Evolutionary conservation across 192 early-diverging fungal genomes (phyloP).

Genomic region (Coemansia sp.): DNA sequence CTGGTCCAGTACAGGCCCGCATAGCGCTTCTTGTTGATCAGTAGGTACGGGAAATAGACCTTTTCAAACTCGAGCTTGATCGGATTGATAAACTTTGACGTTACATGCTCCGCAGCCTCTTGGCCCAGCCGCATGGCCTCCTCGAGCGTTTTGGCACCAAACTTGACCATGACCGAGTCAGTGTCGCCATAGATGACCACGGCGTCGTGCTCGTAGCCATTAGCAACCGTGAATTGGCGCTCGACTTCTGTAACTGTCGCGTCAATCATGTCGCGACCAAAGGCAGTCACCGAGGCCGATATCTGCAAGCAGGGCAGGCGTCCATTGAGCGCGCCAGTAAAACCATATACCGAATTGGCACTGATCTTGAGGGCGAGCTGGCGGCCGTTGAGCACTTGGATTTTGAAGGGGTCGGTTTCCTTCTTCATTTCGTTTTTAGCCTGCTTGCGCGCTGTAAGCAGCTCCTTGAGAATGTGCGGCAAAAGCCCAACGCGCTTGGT

Average conservation of each 20-base stretch:
- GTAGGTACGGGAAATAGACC: conserved; percentile 95
- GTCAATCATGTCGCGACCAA: conserved; percentile 96
- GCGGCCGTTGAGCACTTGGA: conserved; percentile 91
- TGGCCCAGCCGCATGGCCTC: conserved; percentile 86
- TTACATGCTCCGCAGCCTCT: conserved; percentile 85
- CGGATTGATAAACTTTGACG: conserved; percentile 79
- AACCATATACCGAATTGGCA: conserved; percentile 97
- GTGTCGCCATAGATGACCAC: conserved; percentile 98
- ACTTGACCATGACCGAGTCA: conserved; percentile 99
- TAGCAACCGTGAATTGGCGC: conserved; percentile 73
- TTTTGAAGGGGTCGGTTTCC: conserved; percentile 94
- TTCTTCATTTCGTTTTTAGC: conserved; percentile 94
- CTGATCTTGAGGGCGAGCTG: conserved; percentile 95
- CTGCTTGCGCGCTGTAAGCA: conserved; percentile 87
- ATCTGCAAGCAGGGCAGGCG: conserved; percentile 91
- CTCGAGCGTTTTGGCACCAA: conserved; percentile 75
- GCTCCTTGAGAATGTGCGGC: conserved; percentile 85
- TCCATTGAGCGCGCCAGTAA: conserved; percentile 92
- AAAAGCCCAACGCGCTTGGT: conserved; percentile 76
- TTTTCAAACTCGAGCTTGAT: conserved; percentile 99
- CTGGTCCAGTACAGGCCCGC: conserved; percentile 97
- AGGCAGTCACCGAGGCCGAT: conserved; percentile 90
- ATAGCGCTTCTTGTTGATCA: conserved; percentile 99
- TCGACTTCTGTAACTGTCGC: conserved; percentile 83
- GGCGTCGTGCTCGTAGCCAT: conserved; percentile 86